A percentile compares a stretch with the other conserved stretches of the same genome.
These are phyloP conservation scores for Candida golubevii DNA, from an alignment of 805 yeast species.

Conservation along the genomic window DNA sequence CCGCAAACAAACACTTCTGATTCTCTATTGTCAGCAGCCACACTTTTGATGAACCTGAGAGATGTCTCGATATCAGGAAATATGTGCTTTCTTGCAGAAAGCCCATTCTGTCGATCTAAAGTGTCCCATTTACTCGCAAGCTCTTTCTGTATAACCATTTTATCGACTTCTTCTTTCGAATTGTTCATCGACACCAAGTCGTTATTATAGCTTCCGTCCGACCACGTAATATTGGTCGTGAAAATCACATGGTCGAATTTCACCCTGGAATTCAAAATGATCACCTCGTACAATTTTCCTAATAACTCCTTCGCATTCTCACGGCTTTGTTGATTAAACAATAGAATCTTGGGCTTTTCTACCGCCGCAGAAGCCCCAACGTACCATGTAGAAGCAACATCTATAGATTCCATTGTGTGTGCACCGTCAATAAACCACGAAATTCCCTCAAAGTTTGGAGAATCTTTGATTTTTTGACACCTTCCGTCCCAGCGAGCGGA, in stretches of 20 bases:
- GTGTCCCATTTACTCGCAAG: conserved; percentile 67
- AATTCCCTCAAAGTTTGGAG: conserved; percentile 36
- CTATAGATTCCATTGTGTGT: conserved; percentile 84
- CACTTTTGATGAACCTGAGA: conserved; percentile 47
- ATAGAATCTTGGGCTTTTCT: conserved; percentile 43
- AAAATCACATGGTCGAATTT: conserved; percentile 75
- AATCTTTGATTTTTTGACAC: conserved; percentile 65
- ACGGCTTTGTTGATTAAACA: conserved; percentile 94
- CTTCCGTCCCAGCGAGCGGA: conserved; percentile 91
- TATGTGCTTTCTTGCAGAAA: conserved; percentile 43
- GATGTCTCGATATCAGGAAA: conserved; percentile 75
- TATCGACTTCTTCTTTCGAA: conserved; percentile 71
- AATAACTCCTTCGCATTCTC: conserved; percentile 67
- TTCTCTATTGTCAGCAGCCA: conserved; percentile 28
- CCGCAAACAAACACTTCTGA: conserved; percentile 89
- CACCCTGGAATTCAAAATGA: conserved; percentile 35
- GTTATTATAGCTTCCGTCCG: conserved; percentile 69
- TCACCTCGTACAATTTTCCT: conserved; percentile 42
- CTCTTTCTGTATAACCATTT: conserved; percentile 73
- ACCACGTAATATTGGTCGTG: conserved; percentile 90
- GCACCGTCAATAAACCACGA: conserved; percentile 96
- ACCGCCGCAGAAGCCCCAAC: conserved; percentile 17
- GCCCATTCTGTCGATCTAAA: conserved; percentile 36
- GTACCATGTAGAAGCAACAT: conserved; percentile 83
- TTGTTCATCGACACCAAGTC: conserved; percentile 86